These are phyloP conservation scores for Aspergillus ruber DNA, from an alignment of 2,329 filamentous ascomycete species.

Conservation along the genomic window DNA sequence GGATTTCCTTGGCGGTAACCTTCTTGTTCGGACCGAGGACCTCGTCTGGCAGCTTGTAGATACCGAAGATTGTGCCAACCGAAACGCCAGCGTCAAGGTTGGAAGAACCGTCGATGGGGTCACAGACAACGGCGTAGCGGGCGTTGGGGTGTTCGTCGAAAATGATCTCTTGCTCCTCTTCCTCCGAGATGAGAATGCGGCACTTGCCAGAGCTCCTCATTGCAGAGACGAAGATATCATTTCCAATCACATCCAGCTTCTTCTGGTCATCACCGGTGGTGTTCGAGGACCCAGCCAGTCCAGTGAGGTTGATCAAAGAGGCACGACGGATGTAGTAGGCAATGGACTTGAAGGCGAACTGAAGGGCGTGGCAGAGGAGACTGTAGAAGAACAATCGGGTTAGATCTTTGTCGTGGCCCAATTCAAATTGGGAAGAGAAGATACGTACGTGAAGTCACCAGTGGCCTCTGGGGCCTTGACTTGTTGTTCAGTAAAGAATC, in stretches of 20 bases:
- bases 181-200: constrained; percentile 90
- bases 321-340: constrained; percentile 98
- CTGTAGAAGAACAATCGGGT: constrained; percentile 42
- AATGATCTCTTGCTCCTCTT: constrained; percentile 87
- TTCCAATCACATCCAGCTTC: constrained; percentile 98
- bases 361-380: constrained; percentile 90
- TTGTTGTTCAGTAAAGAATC: constrained; percentile 95
- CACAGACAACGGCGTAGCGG: constrained; percentile 91
- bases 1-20: constrained; percentile 62
- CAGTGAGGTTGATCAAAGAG: constrained; percentile 89
- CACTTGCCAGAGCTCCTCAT: constrained; percentile 92
- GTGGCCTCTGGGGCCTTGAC: constrained; percentile 87
- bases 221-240: constrained; percentile 92
- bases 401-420: neutral
- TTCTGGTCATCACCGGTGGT: constrained; percentile 97
- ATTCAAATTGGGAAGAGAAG: neutral
- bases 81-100: constrained; percentile 97
- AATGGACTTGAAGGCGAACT: constrained; percentile 99
- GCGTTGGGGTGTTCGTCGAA: constrained; percentile 69
- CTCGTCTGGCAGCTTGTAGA: constrained; percentile 80
- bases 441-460: constrained; percentile 89
- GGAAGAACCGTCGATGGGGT: constrained; percentile 95
- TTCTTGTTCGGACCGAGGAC: constrained; percentile 46
- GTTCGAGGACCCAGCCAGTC: constrained; percentile 90
- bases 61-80: constrained; percentile 92